These are phyloP conservation scores for Lithospermum erythrorhizon DNA, from an alignment of 257 asterid species.

Conservation along the genomic window DNA sequence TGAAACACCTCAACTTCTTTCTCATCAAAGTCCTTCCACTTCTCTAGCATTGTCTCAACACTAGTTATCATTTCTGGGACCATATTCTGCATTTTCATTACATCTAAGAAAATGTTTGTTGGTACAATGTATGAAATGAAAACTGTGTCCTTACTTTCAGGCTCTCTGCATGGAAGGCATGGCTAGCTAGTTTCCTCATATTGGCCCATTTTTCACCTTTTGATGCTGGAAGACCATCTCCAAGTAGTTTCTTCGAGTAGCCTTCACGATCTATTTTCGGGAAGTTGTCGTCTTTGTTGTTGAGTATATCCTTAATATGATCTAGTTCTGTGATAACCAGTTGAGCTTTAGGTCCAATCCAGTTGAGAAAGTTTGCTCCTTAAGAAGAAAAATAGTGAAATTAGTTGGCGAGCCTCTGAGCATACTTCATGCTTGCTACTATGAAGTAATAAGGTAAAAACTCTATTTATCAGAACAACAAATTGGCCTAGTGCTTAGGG, in stretches of 20 bases:
- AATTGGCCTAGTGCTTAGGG: no score
- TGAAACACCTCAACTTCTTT: slow-evolving; percentile 51
- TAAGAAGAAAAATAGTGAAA: neutral
- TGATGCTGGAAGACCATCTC: slow-evolving; percentile 56
- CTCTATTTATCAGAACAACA: no score
- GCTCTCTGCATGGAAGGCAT: slow-evolving; percentile 49
- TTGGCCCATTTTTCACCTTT: slow-evolving; percentile 57
- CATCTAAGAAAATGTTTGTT: neutral
- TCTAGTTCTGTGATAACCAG: slow-evolving; percentile 49
- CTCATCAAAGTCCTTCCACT: slow-evolving; percentile 35
- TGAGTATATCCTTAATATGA: slow-evolving; percentile 42
- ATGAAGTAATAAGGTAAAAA: no score
- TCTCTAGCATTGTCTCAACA: slow-evolving; percentile 39
- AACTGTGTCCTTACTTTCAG: slow-evolving; percentile 24
- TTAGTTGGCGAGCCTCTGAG: neutral
- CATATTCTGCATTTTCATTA: slow-evolving; percentile 29
- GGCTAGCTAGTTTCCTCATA: slow-evolving; percentile 50
- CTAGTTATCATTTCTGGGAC: slow-evolving; percentile 40
- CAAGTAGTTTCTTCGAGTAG: slow-evolving; percentile 43
- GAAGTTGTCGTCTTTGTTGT: slow-evolving; percentile 26
- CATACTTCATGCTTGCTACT: no score
- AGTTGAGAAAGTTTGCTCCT: slow-evolving; percentile 41
- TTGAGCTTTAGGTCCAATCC: slow-evolving; percentile 51
- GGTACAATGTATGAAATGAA: no score
- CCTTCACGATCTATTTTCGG: slow-evolving; percentile 61